These are phyloP conservation scores for Wallacemonas rigidus DNA, from an alignment of 208 protist genomes.

Conservation along the genomic window DNA sequence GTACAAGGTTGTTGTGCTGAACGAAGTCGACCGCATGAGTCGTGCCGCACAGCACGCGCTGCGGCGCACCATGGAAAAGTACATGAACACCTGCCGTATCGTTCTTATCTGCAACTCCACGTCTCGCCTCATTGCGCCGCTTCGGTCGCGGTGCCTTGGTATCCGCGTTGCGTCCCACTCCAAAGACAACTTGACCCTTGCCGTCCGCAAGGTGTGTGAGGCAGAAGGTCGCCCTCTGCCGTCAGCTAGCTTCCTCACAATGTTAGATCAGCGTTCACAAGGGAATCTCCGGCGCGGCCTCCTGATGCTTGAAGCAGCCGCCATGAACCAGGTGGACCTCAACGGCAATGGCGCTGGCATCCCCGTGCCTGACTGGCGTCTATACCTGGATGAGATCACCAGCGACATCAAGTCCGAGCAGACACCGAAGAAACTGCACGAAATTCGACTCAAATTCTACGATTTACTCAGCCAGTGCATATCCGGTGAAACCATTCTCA, in stretches of 20 bases:
- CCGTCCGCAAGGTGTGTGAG: constrained; percentile 71
- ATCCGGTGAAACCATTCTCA: constrained; percentile 95
- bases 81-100: constrained; percentile 96
- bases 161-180: constrained; percentile 96
- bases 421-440: constrained; percentile 91
- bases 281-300: constrained; percentile 97
- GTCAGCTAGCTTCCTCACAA: constrained; percentile 59
- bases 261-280: constrained; percentile 73
- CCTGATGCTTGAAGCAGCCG: constrained; percentile 96
- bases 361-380: constrained; percentile 95
- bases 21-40: constrained; percentile 97
- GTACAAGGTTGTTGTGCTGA: constrained; percentile 97
- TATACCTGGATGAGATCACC: constrained; percentile 93
- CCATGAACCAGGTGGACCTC: constrained; percentile 84
- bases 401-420: constrained; percentile 94
- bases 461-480: constrained; percentile 99
- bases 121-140: constrained; percentile 96
- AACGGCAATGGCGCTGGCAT: constrained; percentile 71
- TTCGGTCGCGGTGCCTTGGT: constrained; percentile 97
- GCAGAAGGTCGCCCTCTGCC: constrained; percentile 62
- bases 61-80: constrained; percentile 99
- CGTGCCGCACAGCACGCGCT: constrained; percentile 98
- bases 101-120: constrained; percentile 96
- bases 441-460: constrained; percentile 97
- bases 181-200: constrained; percentile 85